Evolutionary conservation across 768 basidiomycete species (phyloP).

Genomic region (Lentinula boryana): DNA sequence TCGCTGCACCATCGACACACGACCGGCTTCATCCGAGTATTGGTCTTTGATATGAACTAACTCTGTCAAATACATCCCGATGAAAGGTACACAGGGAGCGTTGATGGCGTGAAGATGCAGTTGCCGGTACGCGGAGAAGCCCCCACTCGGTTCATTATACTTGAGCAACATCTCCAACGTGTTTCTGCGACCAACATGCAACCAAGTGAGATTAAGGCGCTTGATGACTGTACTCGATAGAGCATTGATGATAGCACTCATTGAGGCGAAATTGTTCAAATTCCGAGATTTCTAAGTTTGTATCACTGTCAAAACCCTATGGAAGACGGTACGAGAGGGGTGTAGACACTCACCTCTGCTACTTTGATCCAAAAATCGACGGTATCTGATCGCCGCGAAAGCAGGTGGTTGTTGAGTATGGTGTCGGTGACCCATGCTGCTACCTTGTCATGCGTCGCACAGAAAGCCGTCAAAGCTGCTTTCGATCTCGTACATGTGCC

Average conservation of each 20-base stretch:
- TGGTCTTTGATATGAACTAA: constrained; percentile 51
- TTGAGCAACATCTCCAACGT: constrained; percentile 46
- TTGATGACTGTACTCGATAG: constrained; percentile 55
- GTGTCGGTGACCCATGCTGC: constrained; percentile 63
- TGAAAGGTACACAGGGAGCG: constrained; percentile 62
- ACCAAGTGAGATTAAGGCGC: constrained; percentile 60
- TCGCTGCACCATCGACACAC: constrained; percentile 49
- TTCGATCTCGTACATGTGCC: constrained; percentile 25
- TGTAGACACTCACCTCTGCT: constrained; percentile 53
- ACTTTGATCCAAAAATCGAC: constrained; percentile 75
- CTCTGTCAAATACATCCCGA: constrained; percentile 58
- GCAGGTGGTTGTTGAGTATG: constrained; percentile 44
- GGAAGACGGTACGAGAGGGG: background rate
- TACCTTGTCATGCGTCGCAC: constrained; percentile 55
- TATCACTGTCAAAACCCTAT: background rate
- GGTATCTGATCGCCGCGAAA: constrained; percentile 49
- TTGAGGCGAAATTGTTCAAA: constrained; percentile 61
- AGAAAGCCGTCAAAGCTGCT: constrained; percentile 29
- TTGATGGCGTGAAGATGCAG: constrained; percentile 37
- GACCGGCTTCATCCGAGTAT: constrained; percentile 32
- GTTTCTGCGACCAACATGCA: constrained; percentile 48
- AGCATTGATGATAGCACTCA: constrained; percentile 61
- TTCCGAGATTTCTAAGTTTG: constrained; percentile 51
- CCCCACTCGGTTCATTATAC: constrained; percentile 53
- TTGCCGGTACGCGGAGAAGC: constrained; percentile 50